phyloP scores from a whole-genome alignment of 2,329 filamentous ascomycete species.

The Penicillium hesseltinei region DNA sequence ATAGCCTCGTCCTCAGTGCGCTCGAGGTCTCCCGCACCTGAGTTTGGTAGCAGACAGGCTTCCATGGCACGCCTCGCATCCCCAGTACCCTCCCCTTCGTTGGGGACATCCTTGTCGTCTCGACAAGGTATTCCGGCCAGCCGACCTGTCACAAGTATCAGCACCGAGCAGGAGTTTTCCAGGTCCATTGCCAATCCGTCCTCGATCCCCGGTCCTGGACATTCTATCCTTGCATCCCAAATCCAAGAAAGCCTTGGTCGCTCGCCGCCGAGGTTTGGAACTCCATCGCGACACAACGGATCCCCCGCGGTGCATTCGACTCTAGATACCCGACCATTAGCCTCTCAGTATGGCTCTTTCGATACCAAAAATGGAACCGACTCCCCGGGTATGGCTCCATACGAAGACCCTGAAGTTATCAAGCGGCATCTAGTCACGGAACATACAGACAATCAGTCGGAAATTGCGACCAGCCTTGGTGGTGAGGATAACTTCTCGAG shows the following conservation, averaged over 20 bases:
- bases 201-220: constrained; percentile 70
- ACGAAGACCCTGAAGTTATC: constrained; percentile 88
- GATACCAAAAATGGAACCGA: constrained; percentile 55
- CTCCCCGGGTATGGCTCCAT: constrained; percentile 50
- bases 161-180: constrained; percentile 58
- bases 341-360: constrained; percentile 82
- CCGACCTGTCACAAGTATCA: constrained; percentile 34
- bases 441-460: constrained; percentile 33
- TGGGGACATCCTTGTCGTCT: constrained; percentile 30
- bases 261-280: constrained; percentile 41
- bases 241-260: constrained; percentile 70
- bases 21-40: constrained; percentile 40
- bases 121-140: constrained; percentile 43
- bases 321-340: constrained; percentile 51
- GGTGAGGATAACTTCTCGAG: constrained; percentile 88
- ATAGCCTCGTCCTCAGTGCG: constrained; percentile 33
- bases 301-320: constrained; percentile 57
- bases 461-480: constrained; percentile 34
- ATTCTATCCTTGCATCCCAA: constrained; percentile 86
- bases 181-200: constrained; percentile 57
- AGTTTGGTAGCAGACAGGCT: constrained; percentile 50
- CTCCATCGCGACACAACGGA: constrained; percentile 52
- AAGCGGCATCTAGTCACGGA: constrained; percentile 74
- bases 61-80: constrained; percentile 57
- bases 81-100: constrained; percentile 50